Conservation (phyloP, 1,284 basidiomycete species). For the Papiliotrema fonsecae region DNA sequence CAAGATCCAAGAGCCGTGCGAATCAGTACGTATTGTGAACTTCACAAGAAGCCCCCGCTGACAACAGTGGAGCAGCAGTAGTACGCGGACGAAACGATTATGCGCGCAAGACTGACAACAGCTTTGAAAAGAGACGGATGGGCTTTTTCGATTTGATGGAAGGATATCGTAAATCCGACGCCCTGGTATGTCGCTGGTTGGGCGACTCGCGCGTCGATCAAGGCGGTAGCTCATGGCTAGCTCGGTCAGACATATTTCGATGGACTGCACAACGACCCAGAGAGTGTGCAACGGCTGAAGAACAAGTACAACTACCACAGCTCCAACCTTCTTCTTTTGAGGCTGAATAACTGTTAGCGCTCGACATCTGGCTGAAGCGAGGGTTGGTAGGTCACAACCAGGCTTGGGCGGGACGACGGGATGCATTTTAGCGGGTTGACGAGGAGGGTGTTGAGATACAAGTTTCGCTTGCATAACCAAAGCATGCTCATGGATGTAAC, state of each 20-base stretch:
- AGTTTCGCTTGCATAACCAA: too few species aligned
- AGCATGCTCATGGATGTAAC: too few species aligned
- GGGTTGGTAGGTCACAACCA: too few species aligned
- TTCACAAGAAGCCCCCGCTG: background rate
- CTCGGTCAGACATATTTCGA: slow-evolving; percentile 27
- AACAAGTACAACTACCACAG: slow-evolving; percentile 36
- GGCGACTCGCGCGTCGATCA: too few species aligned
- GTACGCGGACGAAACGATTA: slow-evolving; percentile 13
- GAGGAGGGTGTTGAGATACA: too few species aligned
- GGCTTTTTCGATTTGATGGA: slow-evolving; percentile 44
- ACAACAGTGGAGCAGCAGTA: slow-evolving; percentile 45
- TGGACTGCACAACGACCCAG: slow-evolving; percentile 38
- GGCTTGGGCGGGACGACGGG: too few species aligned
- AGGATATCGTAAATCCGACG: slow-evolving; percentile 42
- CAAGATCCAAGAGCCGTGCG: slow-evolving; percentile 30
- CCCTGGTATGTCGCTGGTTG: slow-evolving; percentile 21
- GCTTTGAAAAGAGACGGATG: slow-evolving; percentile 41
- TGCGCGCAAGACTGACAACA: slow-evolving; percentile 1
- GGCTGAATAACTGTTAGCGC: slow-evolving; percentile 5
- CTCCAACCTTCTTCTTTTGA: slow-evolving; percentile 28
- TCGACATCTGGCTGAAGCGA: background rate
- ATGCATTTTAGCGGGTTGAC: too few species aligned
- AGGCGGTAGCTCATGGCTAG: background rate
- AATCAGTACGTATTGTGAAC: slow-evolving; percentile 24
- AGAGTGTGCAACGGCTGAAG: slow-evolving; percentile 30